Conservation (phyloP, 257 asterid genomes). For the Scutellaria baicalensis region DNA sequence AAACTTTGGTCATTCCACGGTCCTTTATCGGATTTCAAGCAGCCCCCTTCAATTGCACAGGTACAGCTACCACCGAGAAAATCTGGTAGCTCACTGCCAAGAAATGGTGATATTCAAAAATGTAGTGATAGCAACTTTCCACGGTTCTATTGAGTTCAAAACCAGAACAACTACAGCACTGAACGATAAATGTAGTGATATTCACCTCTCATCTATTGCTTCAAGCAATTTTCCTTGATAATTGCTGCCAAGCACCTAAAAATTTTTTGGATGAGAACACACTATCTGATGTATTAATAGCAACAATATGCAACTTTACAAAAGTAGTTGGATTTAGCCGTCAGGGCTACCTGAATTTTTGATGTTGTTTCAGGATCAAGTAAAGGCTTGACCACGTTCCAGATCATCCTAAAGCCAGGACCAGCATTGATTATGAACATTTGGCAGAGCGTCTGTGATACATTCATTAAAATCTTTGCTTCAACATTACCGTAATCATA, state of each 20-base stretch:
- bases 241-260: slow-evolving; percentile 41
- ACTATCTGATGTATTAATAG: neutral
- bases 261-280: neutral
- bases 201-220: slow-evolving; percentile 47
- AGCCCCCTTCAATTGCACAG: slow-evolving; percentile 34
- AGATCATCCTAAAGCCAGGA: slow-evolving; percentile 43
- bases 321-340: neutral
- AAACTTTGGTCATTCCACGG: slow-evolving; percentile 42
- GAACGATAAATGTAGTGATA: neutral
- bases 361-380: slow-evolving; percentile 46
- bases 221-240: slow-evolving; percentile 38
- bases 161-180: neutral
- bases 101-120: no score
- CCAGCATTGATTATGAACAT: slow-evolving; percentile 56
- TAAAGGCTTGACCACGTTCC: slow-evolving; percentile 43
- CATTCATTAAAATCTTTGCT: neutral
- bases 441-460: slow-evolving; percentile 35
- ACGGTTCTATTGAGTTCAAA: neutral
- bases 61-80: slow-evolving; percentile 47
- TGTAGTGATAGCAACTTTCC: no score
- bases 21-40: slow-evolving; percentile 43
- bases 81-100: slow-evolving; percentile 41
- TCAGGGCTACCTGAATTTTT: slow-evolving; percentile 30
- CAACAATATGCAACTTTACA: neutral
- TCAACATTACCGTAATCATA: neutral